phyloP scores from a whole-genome alignment of 192 early-diverging fungal genomes.

The Coemansia sp. region DNA sequence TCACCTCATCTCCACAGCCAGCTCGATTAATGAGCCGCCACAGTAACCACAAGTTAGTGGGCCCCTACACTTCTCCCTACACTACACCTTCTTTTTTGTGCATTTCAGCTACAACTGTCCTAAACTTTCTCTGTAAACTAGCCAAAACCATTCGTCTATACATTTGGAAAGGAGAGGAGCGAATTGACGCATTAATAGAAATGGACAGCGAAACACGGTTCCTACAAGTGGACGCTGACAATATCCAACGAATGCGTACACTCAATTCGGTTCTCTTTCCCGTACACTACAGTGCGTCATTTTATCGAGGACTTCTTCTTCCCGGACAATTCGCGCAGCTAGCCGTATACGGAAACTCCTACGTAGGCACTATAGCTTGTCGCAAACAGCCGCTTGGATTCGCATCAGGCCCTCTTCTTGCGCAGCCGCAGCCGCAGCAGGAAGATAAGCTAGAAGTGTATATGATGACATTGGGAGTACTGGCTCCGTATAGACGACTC shows the following conservation, averaged over 20 bases:
- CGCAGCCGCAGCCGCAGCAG: background rate
- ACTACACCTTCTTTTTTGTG: background rate
- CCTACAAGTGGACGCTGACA: conserved; percentile 42
- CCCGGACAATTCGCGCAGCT: conserved; percentile 73
- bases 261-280: conserved; percentile 86
- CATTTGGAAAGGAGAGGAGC: background rate
- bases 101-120: background rate
- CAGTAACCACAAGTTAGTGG: background rate
- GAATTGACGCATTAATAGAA: background rate
- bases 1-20: background rate
- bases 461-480: conserved; percentile 93
- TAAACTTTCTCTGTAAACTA: background rate
- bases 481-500: conserved; percentile 79
- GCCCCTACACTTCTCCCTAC: background rate
- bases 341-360: conserved; percentile 64
- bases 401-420: conserved; percentile 22
- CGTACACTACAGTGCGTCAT: conserved; percentile 77
- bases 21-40: background rate
- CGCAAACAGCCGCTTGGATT: conserved; percentile 65
- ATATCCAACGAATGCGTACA: conserved; percentile 67
- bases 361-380: conserved; percentile 87
- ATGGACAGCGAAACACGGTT: conserved; percentile 1
- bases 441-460: conserved; percentile 59
- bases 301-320: conserved; percentile 74
- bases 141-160: background rate